Evolutionary conservation across 441 rosid species (phyloP), one percentile per base, ranked within the genome.

Genomic region (Geranium incanum): DNA sequence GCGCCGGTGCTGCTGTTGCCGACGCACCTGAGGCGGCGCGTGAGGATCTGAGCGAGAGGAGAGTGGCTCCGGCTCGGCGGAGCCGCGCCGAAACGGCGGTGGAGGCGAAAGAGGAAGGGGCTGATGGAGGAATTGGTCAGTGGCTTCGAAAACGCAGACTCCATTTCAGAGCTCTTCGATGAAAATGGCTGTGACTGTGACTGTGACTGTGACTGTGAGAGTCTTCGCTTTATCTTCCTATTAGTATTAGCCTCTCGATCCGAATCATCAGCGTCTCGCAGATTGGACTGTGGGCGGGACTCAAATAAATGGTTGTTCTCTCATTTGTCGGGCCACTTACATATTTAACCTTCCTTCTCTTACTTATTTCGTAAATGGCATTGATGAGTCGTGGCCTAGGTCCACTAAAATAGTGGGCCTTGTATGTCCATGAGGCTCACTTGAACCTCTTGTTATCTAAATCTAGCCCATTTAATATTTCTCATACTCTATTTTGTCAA

Each of bases 71-170:
- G 59, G 15, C 6, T 52, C 59, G 18, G 59, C n/a, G 59, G 59
- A 15, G 18, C 18, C 15, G 28, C 36, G n/a, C 12, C 9, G 78
- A 75, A 55, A n/a, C 50, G 67, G 70, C 41, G 60, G 28, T 66
- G 74, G 60, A 66, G 77, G 13, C 69, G 60, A 21, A 70, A 66
- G 18, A 74, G 60, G 55, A 74, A 70, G 45, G 74, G 71, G 5
- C 41, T 75, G 36, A 66, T 0, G 4, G 78, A 57, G 48, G 71
- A 66, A 8, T 71, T 37, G 57, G 57, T 12, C 9, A 74, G 77
- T 19, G 76, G 36, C 39, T 59, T 73, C 67, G 76, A 73, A 11
- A 73, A 50, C 36, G 68, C 59, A 4, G 71, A 68, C 76, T 73
- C 71, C 76, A 68, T 68, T 9, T 5, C 33, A 60, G 66, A 60